These are phyloP conservation scores for Yamadazyma laniorum DNA, from an alignment of 805 yeast genomes.

Conservation along the genomic window DNA sequence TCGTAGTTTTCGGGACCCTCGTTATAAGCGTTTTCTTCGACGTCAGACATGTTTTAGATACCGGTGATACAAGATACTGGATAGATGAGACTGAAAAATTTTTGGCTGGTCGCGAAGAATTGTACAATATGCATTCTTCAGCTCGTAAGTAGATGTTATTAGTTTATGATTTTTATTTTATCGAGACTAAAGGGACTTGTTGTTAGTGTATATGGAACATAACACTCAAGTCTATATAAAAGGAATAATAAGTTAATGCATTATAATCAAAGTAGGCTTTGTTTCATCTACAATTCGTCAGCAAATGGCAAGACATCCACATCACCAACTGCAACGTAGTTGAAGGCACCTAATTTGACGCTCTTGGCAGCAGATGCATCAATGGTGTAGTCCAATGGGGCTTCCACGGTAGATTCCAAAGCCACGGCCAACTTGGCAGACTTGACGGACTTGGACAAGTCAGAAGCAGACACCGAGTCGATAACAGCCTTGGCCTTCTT, in stretches of 20 bases:
- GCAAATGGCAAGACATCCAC: conserved; percentile 81
- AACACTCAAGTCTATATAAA: too few relatives aligned
- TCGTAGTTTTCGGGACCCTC: conserved; percentile 69
- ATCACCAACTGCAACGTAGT: conserved; percentile 89
- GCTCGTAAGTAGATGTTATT: too few relatives aligned
- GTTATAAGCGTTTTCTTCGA: conserved; percentile 54
- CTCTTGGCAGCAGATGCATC: conserved; percentile 34
- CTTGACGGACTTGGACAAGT: conserved; percentile 54
- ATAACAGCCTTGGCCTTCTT: conserved; percentile 51
- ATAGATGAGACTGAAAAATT: conserved; percentile 5
- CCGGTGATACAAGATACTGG: neutral
- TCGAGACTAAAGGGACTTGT: too few relatives aligned
- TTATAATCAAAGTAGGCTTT: neutral
- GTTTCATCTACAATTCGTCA: conserved; percentile 71
- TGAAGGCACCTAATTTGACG: conserved; percentile 58
- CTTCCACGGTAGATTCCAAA: conserved; percentile 37
- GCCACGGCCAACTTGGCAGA: conserved; percentile 43
- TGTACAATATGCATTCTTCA: too few relatives aligned
- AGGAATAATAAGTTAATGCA: conserved; percentile 1
- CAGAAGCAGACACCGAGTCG: conserved; percentile 38
- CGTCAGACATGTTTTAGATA: conserved; percentile 39
- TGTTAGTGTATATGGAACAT: too few relatives aligned
- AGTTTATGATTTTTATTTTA: too few relatives aligned
- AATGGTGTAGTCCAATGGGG: conserved; percentile 30
- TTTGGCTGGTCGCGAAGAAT: conserved; percentile 1